These are phyloP conservation scores for Scytalidium sp. DNA, from an alignment of 2,329 filamentous ascomycete species.

Conservation along the genomic window DNA sequence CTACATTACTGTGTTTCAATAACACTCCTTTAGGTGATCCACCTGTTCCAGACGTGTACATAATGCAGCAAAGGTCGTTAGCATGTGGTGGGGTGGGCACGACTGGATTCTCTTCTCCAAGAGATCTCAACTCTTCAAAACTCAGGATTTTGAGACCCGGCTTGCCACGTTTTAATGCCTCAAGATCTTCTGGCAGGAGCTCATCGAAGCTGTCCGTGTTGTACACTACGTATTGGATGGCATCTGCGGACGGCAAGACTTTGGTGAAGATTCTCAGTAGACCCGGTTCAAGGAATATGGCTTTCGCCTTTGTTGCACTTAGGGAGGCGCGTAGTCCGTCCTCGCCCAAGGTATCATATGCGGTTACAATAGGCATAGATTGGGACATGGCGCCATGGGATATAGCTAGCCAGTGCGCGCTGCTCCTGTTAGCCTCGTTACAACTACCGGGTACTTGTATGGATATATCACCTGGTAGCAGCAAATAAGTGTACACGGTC, in stretches of 20 bases:
- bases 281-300: slow-evolving; percentile 85
- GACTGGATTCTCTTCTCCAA: slow-evolving; percentile 58
- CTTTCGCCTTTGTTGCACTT: slow-evolving; percentile 72
- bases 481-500: no score
- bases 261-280: slow-evolving; percentile 59
- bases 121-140: slow-evolving; percentile 51
- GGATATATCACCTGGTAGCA: no score
- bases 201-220: slow-evolving; percentile 60
- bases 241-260: slow-evolving; percentile 53
- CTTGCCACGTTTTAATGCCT: slow-evolving; percentile 54
- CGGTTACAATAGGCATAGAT: slow-evolving; percentile 87
- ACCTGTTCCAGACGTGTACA: slow-evolving; percentile 87
- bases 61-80: slow-evolving; percentile 78
- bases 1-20: slow-evolving; percentile 77
- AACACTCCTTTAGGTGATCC: slow-evolving; percentile 88
- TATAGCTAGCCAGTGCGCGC: slow-evolving; percentile 42
- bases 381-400: slow-evolving; percentile 65
- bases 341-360: slow-evolving; percentile 87
- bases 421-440: slow-evolving; percentile 1
- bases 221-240: slow-evolving; percentile 55
- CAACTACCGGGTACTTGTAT: no score
- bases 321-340: slow-evolving; percentile 78
- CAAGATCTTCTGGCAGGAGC: slow-evolving; percentile 44
- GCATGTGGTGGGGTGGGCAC: slow-evolving; percentile 69
- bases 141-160: slow-evolving; percentile 50